Conservation (phyloP, 2,329 filamentous ascomycete species). For the Trichoderma atroviride region DNA sequence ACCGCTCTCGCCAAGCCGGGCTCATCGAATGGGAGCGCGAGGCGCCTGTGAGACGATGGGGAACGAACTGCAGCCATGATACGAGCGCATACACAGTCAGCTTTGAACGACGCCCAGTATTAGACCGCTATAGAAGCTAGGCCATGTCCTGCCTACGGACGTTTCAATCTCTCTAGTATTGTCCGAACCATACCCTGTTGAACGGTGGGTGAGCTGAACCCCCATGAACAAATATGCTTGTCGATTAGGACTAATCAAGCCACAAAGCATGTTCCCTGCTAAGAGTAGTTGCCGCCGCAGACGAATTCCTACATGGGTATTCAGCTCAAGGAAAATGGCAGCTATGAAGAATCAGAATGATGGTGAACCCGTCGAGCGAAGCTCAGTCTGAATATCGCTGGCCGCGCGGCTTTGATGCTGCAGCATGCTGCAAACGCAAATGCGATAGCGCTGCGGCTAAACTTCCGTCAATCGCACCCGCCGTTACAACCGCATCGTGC, state of each 20-base stretch:
- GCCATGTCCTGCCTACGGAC: neutral
- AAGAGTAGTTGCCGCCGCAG: neutral
- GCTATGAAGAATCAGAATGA: neutral
- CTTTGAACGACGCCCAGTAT: neutral
- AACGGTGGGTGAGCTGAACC: neutral
- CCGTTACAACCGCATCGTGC: neutral
- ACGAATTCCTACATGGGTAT: neutral
- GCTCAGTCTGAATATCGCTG: neutral
- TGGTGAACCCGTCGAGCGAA: neutral
- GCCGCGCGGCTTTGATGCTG: neutral
- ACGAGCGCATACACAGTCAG: slow-evolving; percentile 16
- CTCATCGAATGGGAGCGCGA: neutral
- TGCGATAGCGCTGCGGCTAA: neutral
- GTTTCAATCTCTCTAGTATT: neutral
- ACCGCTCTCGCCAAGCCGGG: neutral
- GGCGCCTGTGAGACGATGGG: slow-evolving; percentile 9
- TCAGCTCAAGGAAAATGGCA: neutral
- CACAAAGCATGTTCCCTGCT: neutral
- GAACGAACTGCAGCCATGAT: slow-evolving; percentile 20
- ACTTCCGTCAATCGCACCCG: neutral
- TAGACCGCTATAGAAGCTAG: neutral
- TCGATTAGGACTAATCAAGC: neutral
- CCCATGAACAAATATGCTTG: neutral
- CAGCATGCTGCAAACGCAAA: neutral
- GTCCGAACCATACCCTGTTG: neutral